Evolutionary conservation across 805 yeast genomes (phyloP).

Genomic region (Grigorovia humatica): DNA sequence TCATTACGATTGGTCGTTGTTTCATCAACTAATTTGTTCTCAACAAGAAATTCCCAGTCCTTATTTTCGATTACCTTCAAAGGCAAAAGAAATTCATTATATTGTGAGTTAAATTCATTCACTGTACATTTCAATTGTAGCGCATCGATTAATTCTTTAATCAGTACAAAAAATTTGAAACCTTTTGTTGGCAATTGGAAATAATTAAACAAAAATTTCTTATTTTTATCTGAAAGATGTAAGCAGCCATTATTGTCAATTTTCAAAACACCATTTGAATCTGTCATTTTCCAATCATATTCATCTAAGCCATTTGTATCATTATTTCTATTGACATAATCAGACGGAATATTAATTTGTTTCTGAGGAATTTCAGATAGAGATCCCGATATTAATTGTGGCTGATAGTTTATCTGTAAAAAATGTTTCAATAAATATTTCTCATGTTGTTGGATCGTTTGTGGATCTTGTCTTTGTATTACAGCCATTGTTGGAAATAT

Average conservation of each 20-base stretch:
- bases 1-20: conserved; percentile 6
- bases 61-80: conserved; percentile 26
- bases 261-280: conserved; percentile 38
- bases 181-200: conserved; percentile 34
- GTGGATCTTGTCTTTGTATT: neutral
- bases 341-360: conserved; percentile 11
- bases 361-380: conserved; percentile 14
- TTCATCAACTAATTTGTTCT: conserved; percentile 16
- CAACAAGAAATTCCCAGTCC: conserved; percentile 31
- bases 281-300: conserved; percentile 20
- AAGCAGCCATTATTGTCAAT: conserved; percentile 32
- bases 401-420: conserved; percentile 11
- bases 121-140: conserved; percentile 33
- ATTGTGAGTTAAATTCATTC: conserved; percentile 37
- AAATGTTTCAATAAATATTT: conserved; percentile 17
- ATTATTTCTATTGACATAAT: conserved; percentile 7
- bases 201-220: conserved; percentile 32
- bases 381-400: conserved; percentile 15
- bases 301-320: conserved; percentile 4
- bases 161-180: conserved; percentile 28
- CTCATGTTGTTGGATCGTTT: conserved; percentile 11
- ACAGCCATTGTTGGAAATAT: neutral
- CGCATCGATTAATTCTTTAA: conserved; percentile 28
- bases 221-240: conserved; percentile 21
- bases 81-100: conserved; percentile 29